Percentiles rank a stretch among this genome's conserved stretches.
Evolutionary conservation across 176 grass and related monocot species (phyloP).

Genomic region (Ampelocalamus luodianensis): DNA sequence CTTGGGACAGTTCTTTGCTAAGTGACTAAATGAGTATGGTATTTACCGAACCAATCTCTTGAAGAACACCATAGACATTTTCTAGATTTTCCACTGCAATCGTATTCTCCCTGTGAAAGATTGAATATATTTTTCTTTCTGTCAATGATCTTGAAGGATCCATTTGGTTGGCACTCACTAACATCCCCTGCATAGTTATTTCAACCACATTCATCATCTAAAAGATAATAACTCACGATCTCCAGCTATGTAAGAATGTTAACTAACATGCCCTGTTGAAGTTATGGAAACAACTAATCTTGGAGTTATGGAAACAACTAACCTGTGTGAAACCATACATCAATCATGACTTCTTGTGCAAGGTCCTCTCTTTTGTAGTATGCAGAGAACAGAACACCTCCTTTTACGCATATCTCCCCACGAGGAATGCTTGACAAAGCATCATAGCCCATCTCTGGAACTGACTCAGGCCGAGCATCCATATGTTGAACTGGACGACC

Average conservation of each 20-base stretch:
- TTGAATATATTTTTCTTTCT: constrained; percentile 99
- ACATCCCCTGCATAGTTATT: constrained; percentile 70
- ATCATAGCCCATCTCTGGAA: constrained; percentile 88
- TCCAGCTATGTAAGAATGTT: constrained; percentile 11
- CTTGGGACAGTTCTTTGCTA: too few species aligned
- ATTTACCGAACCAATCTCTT: too few species aligned
- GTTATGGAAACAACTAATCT: too few species aligned
- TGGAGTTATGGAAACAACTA: constrained; percentile 39
- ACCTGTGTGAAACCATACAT: constrained; percentile 99
- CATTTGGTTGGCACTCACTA: constrained; percentile 87
- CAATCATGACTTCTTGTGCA: constrained; percentile 73
- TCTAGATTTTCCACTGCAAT: neutral
- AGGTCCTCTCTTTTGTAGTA: constrained; percentile 94
- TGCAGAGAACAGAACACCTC: constrained; percentile 78
- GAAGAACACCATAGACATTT: too few species aligned
- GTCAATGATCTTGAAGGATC: constrained; percentile 92
- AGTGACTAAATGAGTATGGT: too few species aligned
- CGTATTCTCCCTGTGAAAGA: constrained; percentile 95
- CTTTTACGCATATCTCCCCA: constrained; percentile 87
- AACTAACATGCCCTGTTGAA: neutral
- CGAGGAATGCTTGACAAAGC: constrained; percentile 64
- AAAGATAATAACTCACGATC: neutral
- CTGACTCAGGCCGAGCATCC: too few species aligned
- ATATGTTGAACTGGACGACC: too few species aligned
- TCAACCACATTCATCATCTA: neutral